These are phyloP conservation scores for Podospora didyma DNA, from an alignment of 495 filamentous ascomycete species.

Conservation along the genomic window DNA sequence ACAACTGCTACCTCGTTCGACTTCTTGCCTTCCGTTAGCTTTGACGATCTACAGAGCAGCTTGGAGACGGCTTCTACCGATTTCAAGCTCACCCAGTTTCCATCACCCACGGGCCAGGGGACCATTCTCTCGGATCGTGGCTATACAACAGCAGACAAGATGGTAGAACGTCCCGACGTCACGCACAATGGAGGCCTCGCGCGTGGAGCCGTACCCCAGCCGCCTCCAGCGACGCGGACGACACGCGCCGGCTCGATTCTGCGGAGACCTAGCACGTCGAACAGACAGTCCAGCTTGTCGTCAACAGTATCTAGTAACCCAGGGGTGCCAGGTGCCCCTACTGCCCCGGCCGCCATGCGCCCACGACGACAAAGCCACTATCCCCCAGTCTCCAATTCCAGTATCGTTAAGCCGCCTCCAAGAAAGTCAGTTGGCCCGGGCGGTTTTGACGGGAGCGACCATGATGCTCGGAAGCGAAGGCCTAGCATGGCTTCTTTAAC, in stretches of 20 bases:
- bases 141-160: slow-evolving; percentile 22
- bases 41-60: slow-evolving; percentile 93
- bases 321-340: slow-evolving; percentile 46
- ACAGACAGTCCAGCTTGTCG: slow-evolving; percentile 42
- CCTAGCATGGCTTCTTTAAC: slow-evolving; percentile 44
- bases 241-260: slow-evolving; percentile 52
- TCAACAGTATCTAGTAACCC: slow-evolving; percentile 36
- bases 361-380: slow-evolving; percentile 70
- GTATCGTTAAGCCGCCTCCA: slow-evolving; percentile 51
- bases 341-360: slow-evolving; percentile 52
- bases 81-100: slow-evolving; percentile 70
- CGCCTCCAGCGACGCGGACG: slow-evolving; percentile 34
- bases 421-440: slow-evolving; percentile 72
- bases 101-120: slow-evolving; percentile 57
- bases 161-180: slow-evolving; percentile 36
- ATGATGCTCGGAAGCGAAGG: slow-evolving; percentile 42
- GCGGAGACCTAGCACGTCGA: slow-evolving; percentile 53
- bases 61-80: slow-evolving; percentile 67
- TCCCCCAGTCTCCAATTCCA: slow-evolving; percentile 55
- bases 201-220: slow-evolving; percentile 31
- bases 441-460: slow-evolving; percentile 47
- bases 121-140: slow-evolving; percentile 36
- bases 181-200: slow-evolving; percentile 27
- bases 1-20: slow-evolving; percentile 58
- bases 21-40: slow-evolving; percentile 86